These are phyloP conservation scores for Boletus smithii DNA, from an alignment of 1,284 basidiomycete genomes.

Conservation along the genomic window DNA sequence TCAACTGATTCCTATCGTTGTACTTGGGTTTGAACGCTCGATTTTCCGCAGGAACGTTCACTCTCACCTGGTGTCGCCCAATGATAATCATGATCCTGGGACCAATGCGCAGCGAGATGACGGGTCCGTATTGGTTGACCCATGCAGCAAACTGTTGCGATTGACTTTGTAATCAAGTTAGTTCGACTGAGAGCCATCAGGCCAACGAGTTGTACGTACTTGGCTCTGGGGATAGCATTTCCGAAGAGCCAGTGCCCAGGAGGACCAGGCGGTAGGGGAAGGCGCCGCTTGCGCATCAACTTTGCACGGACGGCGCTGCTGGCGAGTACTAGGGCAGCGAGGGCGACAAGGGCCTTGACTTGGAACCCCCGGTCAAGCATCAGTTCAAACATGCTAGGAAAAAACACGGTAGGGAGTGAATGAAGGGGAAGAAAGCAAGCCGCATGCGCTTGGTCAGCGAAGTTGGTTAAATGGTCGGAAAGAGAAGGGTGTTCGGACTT, in stretches of 20 bases:
- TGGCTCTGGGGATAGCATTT: conserved; percentile 24
- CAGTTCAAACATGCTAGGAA: conserved; percentile 9
- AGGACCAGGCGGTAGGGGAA: conserved; percentile 33
- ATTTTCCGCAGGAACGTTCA: not conserved
- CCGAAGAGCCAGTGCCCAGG: conserved; percentile 35
- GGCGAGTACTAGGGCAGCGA: conserved; percentile 20
- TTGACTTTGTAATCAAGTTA: conserved; percentile 16
- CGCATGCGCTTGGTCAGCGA: too few relatives aligned
- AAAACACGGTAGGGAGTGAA: not conserved
- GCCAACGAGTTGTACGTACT: conserved; percentile 18
- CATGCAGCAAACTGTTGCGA: conserved; percentile 36
- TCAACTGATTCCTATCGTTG: conserved; percentile 43
- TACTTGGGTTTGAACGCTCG: not conserved
- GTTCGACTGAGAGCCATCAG: not conserved
- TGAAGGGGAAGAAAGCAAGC: not conserved
- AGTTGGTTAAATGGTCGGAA: too few relatives aligned
- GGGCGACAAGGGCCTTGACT: conserved; percentile 17
- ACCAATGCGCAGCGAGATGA: conserved; percentile 37
- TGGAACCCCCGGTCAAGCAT: conserved; percentile 4
- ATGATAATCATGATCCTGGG: conserved; percentile 33
- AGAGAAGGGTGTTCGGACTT: too few relatives aligned
- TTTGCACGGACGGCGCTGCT: conserved; percentile 10
- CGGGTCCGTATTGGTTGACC: conserved; percentile 38
- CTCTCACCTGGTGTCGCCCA: conserved; percentile 34
- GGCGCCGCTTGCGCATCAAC: conserved; percentile 7